phyloP scores from a whole-genome alignment of 139 green algal genomes.

The Chlorella ohadii region DNA sequence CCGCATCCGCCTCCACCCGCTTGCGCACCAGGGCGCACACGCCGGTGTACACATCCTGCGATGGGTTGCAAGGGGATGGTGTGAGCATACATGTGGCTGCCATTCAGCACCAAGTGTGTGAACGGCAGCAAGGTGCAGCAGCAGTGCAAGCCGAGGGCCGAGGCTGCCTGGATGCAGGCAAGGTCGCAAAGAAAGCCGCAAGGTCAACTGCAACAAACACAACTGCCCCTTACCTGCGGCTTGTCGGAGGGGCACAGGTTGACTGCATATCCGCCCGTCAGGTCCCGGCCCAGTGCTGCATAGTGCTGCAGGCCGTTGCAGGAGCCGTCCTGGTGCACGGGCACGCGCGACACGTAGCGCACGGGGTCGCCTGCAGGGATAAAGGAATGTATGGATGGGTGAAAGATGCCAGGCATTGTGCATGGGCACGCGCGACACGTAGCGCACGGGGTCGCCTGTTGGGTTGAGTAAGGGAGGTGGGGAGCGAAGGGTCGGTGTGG shows the following conservation, averaged over 20 bases:
- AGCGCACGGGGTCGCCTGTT: constrained; percentile 52
- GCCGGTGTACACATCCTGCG: constrained; percentile 87
- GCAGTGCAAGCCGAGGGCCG: too few species aligned
- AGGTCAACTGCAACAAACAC: too few species aligned
- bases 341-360: constrained; percentile 74
- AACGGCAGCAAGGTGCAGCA: too few species aligned
- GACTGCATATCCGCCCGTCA: constrained; percentile 75
- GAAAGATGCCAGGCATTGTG: too few species aligned
- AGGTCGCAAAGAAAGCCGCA: too few species aligned
- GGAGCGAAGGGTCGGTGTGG: too few species aligned
- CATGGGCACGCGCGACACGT: constrained; percentile 79
- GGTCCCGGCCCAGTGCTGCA: constrained; percentile 90
- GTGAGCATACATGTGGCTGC: too few species aligned
- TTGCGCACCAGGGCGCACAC: constrained; percentile 64
- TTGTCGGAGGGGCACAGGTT: constrained; percentile 83
- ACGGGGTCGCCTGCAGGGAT: constrained; percentile 65
- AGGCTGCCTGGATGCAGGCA: too few species aligned
- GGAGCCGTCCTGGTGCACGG: constrained; percentile 93
- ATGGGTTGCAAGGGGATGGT: too few species aligned
- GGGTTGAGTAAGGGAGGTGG: background rate
- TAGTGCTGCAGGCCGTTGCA: constrained; percentile 99
- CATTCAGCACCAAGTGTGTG: too few species aligned
- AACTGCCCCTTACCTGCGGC: constrained; percentile 51
- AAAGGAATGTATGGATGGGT: too few species aligned
- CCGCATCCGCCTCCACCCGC: constrained; percentile 53